Percentiles rank a stretch among this genome's conserved stretches.
Conservation (phyloP, 2,329 filamentous ascomycete genomes). For the Aspergillus brunneoviolaceus region DNA sequence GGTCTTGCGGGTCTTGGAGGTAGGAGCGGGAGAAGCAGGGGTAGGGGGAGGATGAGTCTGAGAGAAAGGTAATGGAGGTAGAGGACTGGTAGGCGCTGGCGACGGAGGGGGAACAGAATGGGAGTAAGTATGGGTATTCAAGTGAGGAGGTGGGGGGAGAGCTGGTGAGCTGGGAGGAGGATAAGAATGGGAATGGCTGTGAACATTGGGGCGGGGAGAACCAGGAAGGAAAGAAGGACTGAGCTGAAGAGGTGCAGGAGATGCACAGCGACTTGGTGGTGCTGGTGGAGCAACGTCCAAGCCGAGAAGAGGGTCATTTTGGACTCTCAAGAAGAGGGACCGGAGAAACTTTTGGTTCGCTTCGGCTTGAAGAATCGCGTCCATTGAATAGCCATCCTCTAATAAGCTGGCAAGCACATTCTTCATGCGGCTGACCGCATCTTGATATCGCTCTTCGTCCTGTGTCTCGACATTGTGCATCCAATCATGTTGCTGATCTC, state of each 20-base stretch:
- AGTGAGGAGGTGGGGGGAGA: neutral
- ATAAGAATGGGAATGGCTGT: neutral
- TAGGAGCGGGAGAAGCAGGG: neutral
- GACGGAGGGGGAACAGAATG: neutral
- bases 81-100: neutral
- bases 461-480: neutral
- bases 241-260: neutral
- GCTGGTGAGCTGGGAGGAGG: neutral
- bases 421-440: slow-evolving; percentile 5
- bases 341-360: slow-evolving; percentile 5
- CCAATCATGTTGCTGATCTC: neutral
- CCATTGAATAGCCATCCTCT: slow-evolving; percentile 5
- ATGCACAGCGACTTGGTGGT: neutral
- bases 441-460: slow-evolving; percentile 1
- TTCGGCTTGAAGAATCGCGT: slow-evolving; percentile 2
- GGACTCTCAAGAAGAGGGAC: slow-evolving; percentile 2
- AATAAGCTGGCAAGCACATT: slow-evolving; percentile 3
- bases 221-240: neutral
- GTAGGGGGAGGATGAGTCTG: neutral
- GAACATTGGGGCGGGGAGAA: neutral
- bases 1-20: neutral
- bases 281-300: slow-evolving; percentile 1
- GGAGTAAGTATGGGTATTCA: neutral
- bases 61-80: neutral
- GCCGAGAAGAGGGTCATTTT: slow-evolving; percentile 7